phyloP scores from a whole-genome alignment of 2,329 filamentous ascomycete species.

The Didymella arachidicola region DNA sequence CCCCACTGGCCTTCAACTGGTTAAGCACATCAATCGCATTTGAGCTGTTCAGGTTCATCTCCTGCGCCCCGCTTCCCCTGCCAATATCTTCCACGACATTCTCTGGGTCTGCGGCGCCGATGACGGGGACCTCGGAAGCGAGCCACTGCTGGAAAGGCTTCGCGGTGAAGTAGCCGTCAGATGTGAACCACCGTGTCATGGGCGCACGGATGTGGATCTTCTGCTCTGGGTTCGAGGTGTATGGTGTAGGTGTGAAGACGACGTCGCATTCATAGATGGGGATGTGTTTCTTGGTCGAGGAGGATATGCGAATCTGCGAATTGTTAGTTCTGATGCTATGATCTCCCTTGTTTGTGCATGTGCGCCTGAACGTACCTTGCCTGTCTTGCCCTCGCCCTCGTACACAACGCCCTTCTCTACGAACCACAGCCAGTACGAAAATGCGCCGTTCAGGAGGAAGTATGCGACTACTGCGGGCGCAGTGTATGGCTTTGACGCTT shows the following conservation, averaged over 20 bases:
- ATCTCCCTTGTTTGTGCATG: neutral
- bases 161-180: conserved; percentile 77
- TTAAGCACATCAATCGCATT: conserved; percentile 48
- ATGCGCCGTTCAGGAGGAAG: conserved; percentile 75
- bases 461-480: conserved; percentile 81
- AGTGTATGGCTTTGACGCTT: conserved; percentile 82
- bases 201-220: conserved; percentile 66
- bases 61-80: conserved; percentile 41
- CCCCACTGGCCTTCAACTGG: conserved; percentile 47
- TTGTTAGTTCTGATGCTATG: neutral
- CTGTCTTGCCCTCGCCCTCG: conserved; percentile 72
- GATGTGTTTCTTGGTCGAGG: conserved; percentile 77
- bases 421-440: conserved; percentile 84
- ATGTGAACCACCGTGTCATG: conserved; percentile 76
- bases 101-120: conserved; percentile 71
- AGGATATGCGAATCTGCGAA: conserved; percentile 73
- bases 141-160: conserved; percentile 81
- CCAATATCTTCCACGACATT: conserved; percentile 57
- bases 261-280: conserved; percentile 82
- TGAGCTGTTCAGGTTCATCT: conserved; percentile 39
- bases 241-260: conserved; percentile 55
- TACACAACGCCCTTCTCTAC: conserved; percentile 87
- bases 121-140: conserved; percentile 69
- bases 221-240: conserved; percentile 44
- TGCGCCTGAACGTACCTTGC: conserved; percentile 62